Evolutionary conservation across 2,329 filamentous ascomycete genomes (phyloP), one percentile per base, ranked within the genome.

Genomic region (Pseudovirgaria hyperparasitica): DNA sequence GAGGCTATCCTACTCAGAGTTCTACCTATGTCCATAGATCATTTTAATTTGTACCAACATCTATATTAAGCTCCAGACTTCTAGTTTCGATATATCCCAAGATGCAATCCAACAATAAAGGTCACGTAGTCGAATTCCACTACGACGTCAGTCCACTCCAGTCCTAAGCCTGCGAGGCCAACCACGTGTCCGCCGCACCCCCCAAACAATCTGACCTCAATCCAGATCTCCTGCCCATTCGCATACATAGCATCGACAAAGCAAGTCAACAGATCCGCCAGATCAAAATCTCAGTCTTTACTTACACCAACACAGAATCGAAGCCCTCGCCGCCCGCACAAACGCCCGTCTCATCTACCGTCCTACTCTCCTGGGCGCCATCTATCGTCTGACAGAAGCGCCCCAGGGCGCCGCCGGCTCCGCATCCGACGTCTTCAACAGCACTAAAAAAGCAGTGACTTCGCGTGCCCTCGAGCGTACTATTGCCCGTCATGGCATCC

Each of bases 241-340:
- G 49, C 49, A n/a, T 53, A 53, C 36, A 53, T 53, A 27, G 49
- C 48, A 8, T 51, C 45, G 6, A 50, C 46, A 20, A 20, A 22
- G 28, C 22, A 5, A 12, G 23, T 13, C 22, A 25, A 6, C 19
- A 7, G 15, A 12, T 16, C 5, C 21, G 4, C 10, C 9, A 25
- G 5, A 12, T 9, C 19, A 6, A 10, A 14, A 16, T 23, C 12
- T 10, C 13, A 12, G n/a, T 25, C 20, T 16, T 5, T 23, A 4
- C n/a, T 5, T 16, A 9, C 8, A 20, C 3, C 5, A 12, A 14
- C 8, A 7, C 2, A 45, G 47, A 15, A 33, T 53, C 4, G 30
- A 41, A 29, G 33, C 40, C 2, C 45, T 53, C 18, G 45, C 47
- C 7, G 22, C 34, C 9, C 46, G 47, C 9, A 46, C 46, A 8